Evolutionary conservation across 805 yeast species (phyloP).

Genomic region (Candida sithepensis): DNA sequence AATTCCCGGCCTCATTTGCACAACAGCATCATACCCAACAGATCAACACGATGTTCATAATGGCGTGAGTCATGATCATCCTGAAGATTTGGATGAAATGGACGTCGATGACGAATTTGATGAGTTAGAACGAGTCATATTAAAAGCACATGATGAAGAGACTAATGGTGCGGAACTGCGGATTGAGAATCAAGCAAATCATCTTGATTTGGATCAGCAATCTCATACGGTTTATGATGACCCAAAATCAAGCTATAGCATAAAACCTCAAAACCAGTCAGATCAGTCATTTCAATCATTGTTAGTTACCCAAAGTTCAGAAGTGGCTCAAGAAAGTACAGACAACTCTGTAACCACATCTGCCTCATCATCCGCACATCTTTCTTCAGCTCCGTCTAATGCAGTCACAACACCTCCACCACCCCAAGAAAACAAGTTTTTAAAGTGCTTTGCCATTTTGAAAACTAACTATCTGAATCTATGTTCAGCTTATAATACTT

Average conservation of each 20-base stretch:
- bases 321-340: not conserved
- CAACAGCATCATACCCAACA: not conserved
- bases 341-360: not conserved
- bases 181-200: not conserved
- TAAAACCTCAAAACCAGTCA: not conserved
- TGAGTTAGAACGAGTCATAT: conserved; percentile 3
- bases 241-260: not conserved
- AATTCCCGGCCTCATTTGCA: conserved; percentile 4
- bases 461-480: conserved; percentile 22
- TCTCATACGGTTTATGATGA: too few relatives aligned
- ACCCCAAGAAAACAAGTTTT: conserved; percentile 14
- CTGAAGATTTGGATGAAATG: not conserved
- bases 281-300: not conserved
- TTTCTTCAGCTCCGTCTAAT: too few relatives aligned
- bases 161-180: not conserved
- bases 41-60: not conserved
- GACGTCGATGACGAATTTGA: conserved; percentile 1
- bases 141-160: conserved; percentile 3
- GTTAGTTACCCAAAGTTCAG: not conserved
- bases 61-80: not conserved
- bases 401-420: not conserved
- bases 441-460: conserved; percentile 22
- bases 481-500: conserved; percentile 20
- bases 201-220: not conserved
- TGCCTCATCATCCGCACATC: too few relatives aligned